Evolutionary conservation across 176 grass and related monocot genomes (phyloP), one percentile per base, ranked within the genome.

Genomic region (Oryza brachyantha): DNA sequence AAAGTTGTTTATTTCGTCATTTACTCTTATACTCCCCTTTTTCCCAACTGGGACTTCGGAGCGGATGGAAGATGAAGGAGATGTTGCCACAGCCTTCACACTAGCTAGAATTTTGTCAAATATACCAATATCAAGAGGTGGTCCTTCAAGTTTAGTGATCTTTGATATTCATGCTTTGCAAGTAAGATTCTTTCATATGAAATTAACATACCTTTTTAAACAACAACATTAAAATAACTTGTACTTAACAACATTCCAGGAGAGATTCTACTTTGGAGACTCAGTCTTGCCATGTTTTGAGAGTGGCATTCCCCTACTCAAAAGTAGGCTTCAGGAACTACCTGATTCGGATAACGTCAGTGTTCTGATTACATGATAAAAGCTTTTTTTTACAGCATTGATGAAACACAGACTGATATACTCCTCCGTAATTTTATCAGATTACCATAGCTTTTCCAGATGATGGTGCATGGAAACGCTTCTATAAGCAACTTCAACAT

Each of bases 381-480:
- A 45, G 69, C 25, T 37, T 70, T 61, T 26, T 31, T 83, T 64
- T 13, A 19, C 26, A 48, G 7, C 74, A 64, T 66, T 72, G 22
- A 73, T 55, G 41, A 67, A 42, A 39, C 27, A 27, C 66, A 52
- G 13, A 74, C 52, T 88, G 68, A 88, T 64, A 27, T 13, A 21
- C 5, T 62, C 13, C 11, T 85, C 39, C 41, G 60, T 84, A 65
- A 64, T 54, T 72, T 79, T 82, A 19, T 83, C 75, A 99, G 92
- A 95, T 99, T 87, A 80, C 92, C 19, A 99, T 99, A 73, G 96
- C 96, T 83, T 99, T 99, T 70, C 96, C 96, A 72, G 96, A 99
- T 80, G 96, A 99, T 0, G 92, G 96, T 12, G 82, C 96, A 80
- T 99, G 92, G 92, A 99, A 99, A 66, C 76, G 96, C 28, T 99